These are phyloP conservation scores for Bacidia gigantensis DNA, from an alignment of 495 filamentous ascomycete genomes.

Conservation along the genomic window DNA sequence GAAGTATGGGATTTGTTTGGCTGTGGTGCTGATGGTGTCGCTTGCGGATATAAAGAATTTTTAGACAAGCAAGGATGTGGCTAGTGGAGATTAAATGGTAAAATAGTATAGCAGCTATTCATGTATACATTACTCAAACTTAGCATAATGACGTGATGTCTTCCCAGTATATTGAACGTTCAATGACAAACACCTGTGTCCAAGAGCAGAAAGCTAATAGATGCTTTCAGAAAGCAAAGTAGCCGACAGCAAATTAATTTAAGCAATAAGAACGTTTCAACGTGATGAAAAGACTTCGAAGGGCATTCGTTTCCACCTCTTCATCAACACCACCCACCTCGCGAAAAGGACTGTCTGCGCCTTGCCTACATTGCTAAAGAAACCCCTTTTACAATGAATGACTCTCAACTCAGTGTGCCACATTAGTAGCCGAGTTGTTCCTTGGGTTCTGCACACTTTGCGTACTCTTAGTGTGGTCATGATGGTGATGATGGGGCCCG, in stretches of 20 bases:
- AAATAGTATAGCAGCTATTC: not conserved
- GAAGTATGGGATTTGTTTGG: constrained; percentile 49
- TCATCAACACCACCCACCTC: no score
- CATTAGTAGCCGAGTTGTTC: constrained; percentile 8
- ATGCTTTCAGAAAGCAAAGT: not conserved
- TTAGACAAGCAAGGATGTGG: constrained; percentile 2
- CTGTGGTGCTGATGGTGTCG: constrained; percentile 26
- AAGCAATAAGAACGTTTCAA: not conserved
- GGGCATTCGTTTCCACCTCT: no score
- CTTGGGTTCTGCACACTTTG: constrained; percentile 2
- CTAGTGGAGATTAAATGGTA: not conserved
- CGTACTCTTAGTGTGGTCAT: constrained; percentile 3
- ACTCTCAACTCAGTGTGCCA: not conserved
- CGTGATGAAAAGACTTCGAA: no score
- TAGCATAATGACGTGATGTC: not conserved
- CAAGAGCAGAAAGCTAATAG: not conserved
- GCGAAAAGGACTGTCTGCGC: no score
- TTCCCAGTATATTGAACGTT: constrained; percentile 30
- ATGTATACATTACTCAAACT: not conserved
- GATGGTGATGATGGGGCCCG: constrained; percentile 10
- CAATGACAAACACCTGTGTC: constrained; percentile 11
- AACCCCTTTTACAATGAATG: not conserved
- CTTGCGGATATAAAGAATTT: constrained; percentile 10
- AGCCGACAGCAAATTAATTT: not conserved
- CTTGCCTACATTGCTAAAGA: no score